Conservation (phyloP, 2,329 filamentous ascomycete genomes). For the Diaporthe velutina region DNA sequence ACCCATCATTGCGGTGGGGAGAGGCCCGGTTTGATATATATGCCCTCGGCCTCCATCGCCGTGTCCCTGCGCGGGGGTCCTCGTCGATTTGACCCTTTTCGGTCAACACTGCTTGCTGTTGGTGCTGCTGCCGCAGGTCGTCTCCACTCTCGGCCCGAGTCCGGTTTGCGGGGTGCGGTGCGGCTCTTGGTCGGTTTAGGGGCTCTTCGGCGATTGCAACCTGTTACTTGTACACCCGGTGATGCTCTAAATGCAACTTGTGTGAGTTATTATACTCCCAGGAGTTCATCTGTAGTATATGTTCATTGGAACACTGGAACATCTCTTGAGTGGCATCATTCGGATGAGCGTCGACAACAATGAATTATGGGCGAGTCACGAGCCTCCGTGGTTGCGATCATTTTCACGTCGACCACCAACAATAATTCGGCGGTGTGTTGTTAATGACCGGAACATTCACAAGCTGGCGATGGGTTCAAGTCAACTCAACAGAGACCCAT, state of each 20-base stretch:
- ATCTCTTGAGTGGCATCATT: neutral
- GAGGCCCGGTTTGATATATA: neutral
- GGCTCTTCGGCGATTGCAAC: conserved; percentile 8
- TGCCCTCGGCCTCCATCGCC: neutral
- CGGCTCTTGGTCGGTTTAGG: conserved; percentile 2
- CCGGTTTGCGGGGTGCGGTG: conserved; percentile 4
- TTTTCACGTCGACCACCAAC: neutral
- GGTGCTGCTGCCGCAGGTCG: neutral
- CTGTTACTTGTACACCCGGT: neutral
- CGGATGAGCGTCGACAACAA: too few species aligned
- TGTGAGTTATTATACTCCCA: neutral
- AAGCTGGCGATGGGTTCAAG: neutral
- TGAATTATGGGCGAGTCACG: too few species aligned
- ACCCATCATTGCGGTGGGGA: neutral
- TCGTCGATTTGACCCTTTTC: conserved; percentile 17
- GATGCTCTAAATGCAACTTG: neutral
- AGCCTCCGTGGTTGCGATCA: neutral
- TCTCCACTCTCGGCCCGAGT: conserved; percentile 17
- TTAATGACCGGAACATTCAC: neutral
- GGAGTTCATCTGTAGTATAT: neutral
- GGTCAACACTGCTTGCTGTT: neutral
- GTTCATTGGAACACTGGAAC: neutral
- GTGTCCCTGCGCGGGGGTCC: neutral
- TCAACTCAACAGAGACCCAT: neutral
- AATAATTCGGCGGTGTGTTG: too few species aligned